Percentiles rank a stretch among this genome's conserved stretches.
Conservation (phyloP, 495 filamentous ascomycete species). For the Penicillium egyptiacum region DNA sequence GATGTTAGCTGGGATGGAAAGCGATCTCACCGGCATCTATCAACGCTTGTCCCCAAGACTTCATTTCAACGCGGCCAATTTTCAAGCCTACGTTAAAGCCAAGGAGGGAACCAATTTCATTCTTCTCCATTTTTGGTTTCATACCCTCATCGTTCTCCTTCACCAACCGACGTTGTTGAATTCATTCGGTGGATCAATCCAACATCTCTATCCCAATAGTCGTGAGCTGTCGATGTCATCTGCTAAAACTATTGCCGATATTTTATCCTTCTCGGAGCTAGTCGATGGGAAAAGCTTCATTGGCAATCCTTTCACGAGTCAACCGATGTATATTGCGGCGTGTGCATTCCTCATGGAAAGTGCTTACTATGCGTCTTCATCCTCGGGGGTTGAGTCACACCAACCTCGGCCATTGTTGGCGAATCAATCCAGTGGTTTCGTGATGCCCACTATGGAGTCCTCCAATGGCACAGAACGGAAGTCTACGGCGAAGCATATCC, state of each 20-base stretch:
- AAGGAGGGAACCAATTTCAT: constrained; percentile 82
- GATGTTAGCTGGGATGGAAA: constrained; percentile 69
- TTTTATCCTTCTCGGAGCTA: constrained; percentile 73
- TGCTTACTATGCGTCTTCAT: constrained; percentile 47
- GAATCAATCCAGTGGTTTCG: constrained; percentile 44
- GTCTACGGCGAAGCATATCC: constrained; percentile 63
- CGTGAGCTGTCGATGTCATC: constrained; percentile 82
- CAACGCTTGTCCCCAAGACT: constrained; percentile 68
- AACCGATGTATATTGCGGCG: constrained; percentile 86
- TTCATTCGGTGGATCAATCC: constrained; percentile 67
- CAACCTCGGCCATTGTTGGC: constrained; percentile 34
- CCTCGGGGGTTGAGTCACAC: constrained; percentile 34
- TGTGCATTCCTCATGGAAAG: constrained; percentile 85
- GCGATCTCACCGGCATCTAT: constrained; percentile 74
- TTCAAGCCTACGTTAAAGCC: constrained; percentile 70
- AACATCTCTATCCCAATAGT: constrained; percentile 71
- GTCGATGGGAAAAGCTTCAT: constrained; percentile 78
- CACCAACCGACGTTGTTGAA: constrained; percentile 80
- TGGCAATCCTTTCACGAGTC: constrained; percentile 83
- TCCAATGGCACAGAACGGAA: constrained; percentile 42
- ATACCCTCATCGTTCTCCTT: constrained; percentile 78
- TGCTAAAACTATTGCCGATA: constrained; percentile 85
- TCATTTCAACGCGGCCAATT: constrained; percentile 77
- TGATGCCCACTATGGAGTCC: constrained; percentile 41
- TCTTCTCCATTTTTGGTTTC: constrained; percentile 89